Base-by-base conservation (phyloP, 1,284 basidiomycete genomes). In the Pseudozyma flocculosa region DNA sequence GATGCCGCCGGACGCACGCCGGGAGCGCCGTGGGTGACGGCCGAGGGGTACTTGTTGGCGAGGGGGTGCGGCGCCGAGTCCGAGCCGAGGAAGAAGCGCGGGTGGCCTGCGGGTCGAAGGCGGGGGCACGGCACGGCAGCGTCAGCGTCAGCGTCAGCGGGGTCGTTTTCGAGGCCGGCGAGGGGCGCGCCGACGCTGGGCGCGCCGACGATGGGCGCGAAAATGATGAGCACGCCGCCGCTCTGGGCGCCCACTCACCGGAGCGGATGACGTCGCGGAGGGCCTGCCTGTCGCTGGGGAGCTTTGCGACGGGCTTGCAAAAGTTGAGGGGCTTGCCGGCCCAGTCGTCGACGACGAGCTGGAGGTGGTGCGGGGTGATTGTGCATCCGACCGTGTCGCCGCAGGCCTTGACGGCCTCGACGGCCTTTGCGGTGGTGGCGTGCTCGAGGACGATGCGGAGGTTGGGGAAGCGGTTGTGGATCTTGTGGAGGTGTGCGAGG, bases 241-340 rank as follows among this genome's bases (percentile, higher is more conserved):
- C n/a, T n/a, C n/a, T n/a, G n/a, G n/a, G n/a, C n/a, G n/a, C n/a
- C n/a, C 7, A 50, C 60, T 50, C 38, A 63, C 64, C 73, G 54
- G 67, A 49, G 58, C 81, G 83, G 49, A 98, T 85, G 36, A 93
- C 86, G 21, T 89, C 84, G 50, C 87, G 85, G 49, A 99, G 81
- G 11, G 95, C 93, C 67, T 85, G 80, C 24, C 94, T 84, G 79
- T 99, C 95, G 65, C 89, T 87, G 4, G 93, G 93, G 73, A 86
- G 92, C 80, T 99, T 99, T 24, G 95, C 94, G 21, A 99, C 89
- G 0, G 95, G 95, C 80, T 98, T 99, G 84, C 95, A 98, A 79
- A 90, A 99, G 78, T 96, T 86, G 84, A 90, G 90, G 0, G 90
- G 86, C 79, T 97, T 92, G 7, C 93, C 92, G 1, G 93, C 93